phyloP scores from a whole-genome alignment of 2,329 filamentous ascomycete genomes.

The Colletotrichum costaricense region DNA sequence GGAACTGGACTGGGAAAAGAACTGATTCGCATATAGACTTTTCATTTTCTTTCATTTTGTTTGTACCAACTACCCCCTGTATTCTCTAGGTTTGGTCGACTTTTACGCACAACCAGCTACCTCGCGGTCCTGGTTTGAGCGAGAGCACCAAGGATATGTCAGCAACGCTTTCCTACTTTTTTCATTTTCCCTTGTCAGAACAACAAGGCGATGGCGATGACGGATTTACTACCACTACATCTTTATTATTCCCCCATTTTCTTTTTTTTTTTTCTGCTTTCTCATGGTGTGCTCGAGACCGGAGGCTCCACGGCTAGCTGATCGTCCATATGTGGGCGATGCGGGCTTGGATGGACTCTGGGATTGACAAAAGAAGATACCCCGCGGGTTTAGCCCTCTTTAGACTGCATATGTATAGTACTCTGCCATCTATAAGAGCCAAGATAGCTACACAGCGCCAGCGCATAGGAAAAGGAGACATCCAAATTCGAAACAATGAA shows the following conservation, averaged over 20 bases:
- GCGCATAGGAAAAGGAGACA: not conserved
- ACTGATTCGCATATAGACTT: constrained; percentile 37
- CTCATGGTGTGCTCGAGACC: constrained; percentile 21
- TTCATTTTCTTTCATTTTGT: constrained; percentile 24
- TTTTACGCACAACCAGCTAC: constrained; percentile 8
- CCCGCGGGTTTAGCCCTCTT: constrained; percentile 32
- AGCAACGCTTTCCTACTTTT: constrained; percentile 32
- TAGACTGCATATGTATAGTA: constrained; percentile 30
- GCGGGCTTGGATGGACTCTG: constrained; percentile 33
- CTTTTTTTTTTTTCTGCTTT: constrained; percentile 15
- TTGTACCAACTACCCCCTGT: constrained; percentile 17
- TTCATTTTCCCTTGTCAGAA: constrained; percentile 25
- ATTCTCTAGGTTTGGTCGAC: constrained; percentile 11
- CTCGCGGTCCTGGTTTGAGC: constrained; percentile 21
- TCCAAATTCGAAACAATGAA: not conserved
- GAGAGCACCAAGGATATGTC: constrained; percentile 31
- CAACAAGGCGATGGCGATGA: constrained; percentile 33
- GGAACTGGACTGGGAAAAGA: constrained; percentile 37
- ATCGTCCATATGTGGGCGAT: constrained; percentile 3
- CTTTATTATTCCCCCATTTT: constrained; percentile 1
- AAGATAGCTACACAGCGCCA: constrained; percentile 27
- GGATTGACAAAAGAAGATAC: constrained; percentile 33
- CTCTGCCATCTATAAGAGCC: not conserved
- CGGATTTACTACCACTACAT: constrained; percentile 10
- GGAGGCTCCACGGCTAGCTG: constrained; percentile 8